Base-by-base conservation (phyloP, 768 basidiomycete genomes). In the Tephrocybe rancida region DNA sequence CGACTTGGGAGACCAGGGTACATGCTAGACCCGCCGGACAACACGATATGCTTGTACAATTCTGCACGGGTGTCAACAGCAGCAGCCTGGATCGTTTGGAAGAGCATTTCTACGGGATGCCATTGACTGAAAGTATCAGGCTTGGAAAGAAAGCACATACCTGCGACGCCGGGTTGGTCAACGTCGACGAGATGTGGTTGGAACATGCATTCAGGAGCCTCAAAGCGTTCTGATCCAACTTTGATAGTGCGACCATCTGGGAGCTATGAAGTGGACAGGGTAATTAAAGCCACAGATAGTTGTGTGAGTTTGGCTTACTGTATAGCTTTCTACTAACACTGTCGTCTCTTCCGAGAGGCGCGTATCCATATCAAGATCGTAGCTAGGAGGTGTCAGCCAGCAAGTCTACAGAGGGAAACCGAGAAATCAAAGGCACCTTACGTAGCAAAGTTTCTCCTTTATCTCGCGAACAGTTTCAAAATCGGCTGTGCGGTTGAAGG, bases 141-240 rank as follows among this genome's bases (percentile, higher is more conserved):
- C 16, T 21, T 38, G 5, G 42, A 11, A 24, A 26, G 26, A 34
- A n/a, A 19, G 52, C 14, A 43, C 7, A 70, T 53, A 92, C 92
- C 92, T 74, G 95, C 95, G 44, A 98, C 87, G 41, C 96, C 96
- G 5, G 94, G 93, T 66, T 97, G 95, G 68, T 99, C 97, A 43
- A 98, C 77, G 63, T 99, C 96, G 42, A 98, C 95, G 3, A 99
- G 82, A 70, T 96, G 92, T 19, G 97, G 97, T 69, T 99, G 96
- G 87, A 99, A 98, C 94, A 98, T 95, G 75, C 97, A 98, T 73
- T 99, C 97, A 5, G 97, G 96, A 11, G 96, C 97, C 73, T 98
- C 96, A 66, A 98, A 99, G 11, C 97, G 90, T 69, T 99, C 97
- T 0, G 95, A 93, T 25, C 96, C 97, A 56, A 98, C 94, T 79